Evolutionary conservation across 805 yeast species (phyloP), one percentile per base, ranked within the genome.

Genomic region (Candida corydali): DNA sequence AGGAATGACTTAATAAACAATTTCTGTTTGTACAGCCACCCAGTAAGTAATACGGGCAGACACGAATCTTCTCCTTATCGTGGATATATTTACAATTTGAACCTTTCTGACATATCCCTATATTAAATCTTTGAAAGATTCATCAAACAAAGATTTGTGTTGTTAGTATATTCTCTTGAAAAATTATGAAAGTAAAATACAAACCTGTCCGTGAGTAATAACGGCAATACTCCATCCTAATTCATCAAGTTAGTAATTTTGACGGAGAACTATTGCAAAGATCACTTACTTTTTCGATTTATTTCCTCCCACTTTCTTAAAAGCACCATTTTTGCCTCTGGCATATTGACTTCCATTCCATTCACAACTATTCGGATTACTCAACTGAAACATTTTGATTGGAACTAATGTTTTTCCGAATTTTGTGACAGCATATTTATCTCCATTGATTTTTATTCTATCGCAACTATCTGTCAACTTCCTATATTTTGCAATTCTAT

Each of bases 1-100:
- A 71, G 2, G 53, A 55, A 54, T 85, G 94, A 25, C 79, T 73
- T 17, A 78, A 54, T 4, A 59, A 55, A 50, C 94, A 85, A 14
- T 66, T 55, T 15, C 57, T 52, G 19, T 63, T 62, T 17, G 44
- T 39, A 50, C 93, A 84, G 22, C 56, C 55, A 3, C 72, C 75
- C 26, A 59, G 57, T 29, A 78, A 57, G 36, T 54, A 70, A 8
- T 63, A 59, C 17, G 69, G 67, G 53, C 94, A 85, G 4, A 82
- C 52, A 5, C 80, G 70, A 15, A 78, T 63, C 31, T 69, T 77
- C 4, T 59, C 43, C 16, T 63, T 56, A 32, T 73, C 70, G 51
- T 84, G 93, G 4, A 52, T 50, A 47, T 69, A 80, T 17, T 61
- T 62, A 52, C 93, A 85, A 4, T 51, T 40, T 15, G 61, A 50